Evolutionary conservation across 306 rosid genomes (phyloP), one percentile per base, ranked within the genome.

Genomic region (Senna siamea): DNA sequence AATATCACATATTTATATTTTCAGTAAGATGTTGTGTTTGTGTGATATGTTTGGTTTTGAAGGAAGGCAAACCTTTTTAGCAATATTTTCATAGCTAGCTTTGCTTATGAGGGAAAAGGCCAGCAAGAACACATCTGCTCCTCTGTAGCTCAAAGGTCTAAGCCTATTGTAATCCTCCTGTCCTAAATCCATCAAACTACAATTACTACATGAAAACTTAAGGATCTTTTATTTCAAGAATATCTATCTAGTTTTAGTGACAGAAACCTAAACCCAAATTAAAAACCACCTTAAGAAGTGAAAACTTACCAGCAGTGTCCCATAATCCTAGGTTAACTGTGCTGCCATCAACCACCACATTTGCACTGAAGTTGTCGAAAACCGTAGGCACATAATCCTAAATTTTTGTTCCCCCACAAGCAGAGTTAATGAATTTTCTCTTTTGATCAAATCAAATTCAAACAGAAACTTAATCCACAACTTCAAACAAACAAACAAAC

Each of bases 321-420:
- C 98, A 93, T 64, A 93, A 78, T 68, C 96, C 98, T 59, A 93
- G 88, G 60, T 90, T 90, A 66, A 93, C 93, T 9, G 96, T 93
- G 85, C 96, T 87, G 8, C 96, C 98, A 81, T 93, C 98, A 35
- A 90, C 98, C 83, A 93, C 93, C 74, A 93, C 98, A 88, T 93
- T 93, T 46, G 98, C 98, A 80, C 98, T 93, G 56, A 93, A 93
- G 84, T 93, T 93, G 68, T 93, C 96, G 73, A 93, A 93, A 65
- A 93, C 96, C 4, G 98, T 93, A 18, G 98, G 98, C 66, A 93
- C 98, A 81, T 93, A 93, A 65, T 90, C 98, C 96, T 93, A 76
- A 13, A 19, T n/a, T 41, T 2, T 37, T 23, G 30, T 37, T 51
- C 10, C 19, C 35, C 15, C 10, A 15, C 22, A 18, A 17, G 5